Percentiles rank a stretch among this genome's conserved stretches.
These are phyloP conservation scores for Yarrowia keelungensis DNA, from an alignment of 805 yeast species.

Conservation along the genomic window DNA sequence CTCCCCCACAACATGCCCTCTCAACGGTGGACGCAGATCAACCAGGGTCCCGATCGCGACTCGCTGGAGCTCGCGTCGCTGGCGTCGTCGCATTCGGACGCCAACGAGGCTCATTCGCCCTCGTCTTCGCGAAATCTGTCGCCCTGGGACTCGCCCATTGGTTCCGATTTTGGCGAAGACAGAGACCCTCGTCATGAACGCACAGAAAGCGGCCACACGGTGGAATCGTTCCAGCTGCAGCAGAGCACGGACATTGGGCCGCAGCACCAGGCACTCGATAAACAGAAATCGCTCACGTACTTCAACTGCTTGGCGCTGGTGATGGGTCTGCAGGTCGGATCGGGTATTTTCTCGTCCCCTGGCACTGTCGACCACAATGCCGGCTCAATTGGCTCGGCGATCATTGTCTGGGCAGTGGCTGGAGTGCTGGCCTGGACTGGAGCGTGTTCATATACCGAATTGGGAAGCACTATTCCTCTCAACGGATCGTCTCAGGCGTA, in stretches of 20 bases:
- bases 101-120: conserved; percentile 31
- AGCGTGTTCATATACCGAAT: conserved; percentile 54
- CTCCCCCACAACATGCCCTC: conserved; percentile 18
- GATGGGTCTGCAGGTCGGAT: conserved; percentile 55
- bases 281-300: conserved; percentile 46
- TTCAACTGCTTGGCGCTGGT: conserved; percentile 52
- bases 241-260: conserved; percentile 41
- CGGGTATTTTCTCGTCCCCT: conserved; percentile 56
- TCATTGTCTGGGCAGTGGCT: conserved; percentile 52
- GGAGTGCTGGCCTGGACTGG: conserved; percentile 56
- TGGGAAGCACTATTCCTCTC: conserved; percentile 53
- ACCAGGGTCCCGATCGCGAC: conserved; percentile 42
- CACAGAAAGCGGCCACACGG: conserved; percentile 40
- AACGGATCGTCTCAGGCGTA: conserved; percentile 55
- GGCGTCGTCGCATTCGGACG: conserved; percentile 46
- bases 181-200: conserved; percentile 40
- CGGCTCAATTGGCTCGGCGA: conserved; percentile 52
- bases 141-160: conserved; percentile 43
- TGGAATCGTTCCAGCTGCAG: conserved; percentile 46
- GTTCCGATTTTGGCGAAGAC: conserved; percentile 33
- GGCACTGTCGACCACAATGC: conserved; percentile 51
- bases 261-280: conserved; percentile 45
- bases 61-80: conserved; percentile 49
- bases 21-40: conserved; percentile 37
- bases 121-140: conserved; percentile 44